Evolutionary conservation across 805 yeast species (phyloP).

Genomic region (Candida argentea): DNA sequence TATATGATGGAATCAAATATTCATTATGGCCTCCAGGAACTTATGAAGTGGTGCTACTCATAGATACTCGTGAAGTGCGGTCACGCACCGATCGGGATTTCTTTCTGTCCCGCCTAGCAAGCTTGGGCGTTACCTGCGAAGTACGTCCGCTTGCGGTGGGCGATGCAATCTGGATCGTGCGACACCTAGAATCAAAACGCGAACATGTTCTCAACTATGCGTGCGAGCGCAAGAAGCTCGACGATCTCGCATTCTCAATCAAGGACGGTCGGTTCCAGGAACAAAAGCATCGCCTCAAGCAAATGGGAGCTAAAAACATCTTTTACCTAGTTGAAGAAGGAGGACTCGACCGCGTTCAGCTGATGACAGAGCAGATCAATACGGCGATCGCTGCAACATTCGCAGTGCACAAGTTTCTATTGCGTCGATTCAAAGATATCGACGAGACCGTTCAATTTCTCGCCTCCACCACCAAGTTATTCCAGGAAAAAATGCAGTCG

Average conservation of each 20-base stretch:
- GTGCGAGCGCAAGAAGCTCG: conserved; percentile 84
- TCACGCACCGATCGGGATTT: conserved; percentile 60
- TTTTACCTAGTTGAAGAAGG: conserved; percentile 78
- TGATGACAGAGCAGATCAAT: conserved; percentile 55
- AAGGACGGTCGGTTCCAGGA: conserved; percentile 83
- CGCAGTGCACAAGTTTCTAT: conserved; percentile 53
- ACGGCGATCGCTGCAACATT: conserved; percentile 69
- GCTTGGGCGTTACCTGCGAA: conserved; percentile 40
- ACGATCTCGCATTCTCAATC: conserved; percentile 75
- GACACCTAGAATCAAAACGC: conserved; percentile 42
- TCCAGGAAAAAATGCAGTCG: conserved; percentile 38
- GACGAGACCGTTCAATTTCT: conserved; percentile 67
- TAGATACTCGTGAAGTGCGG: conserved; percentile 79
- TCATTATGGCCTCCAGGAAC: conserved; percentile 53
- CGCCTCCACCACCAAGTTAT: conserved; percentile 12
- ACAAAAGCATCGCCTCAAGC: conserved; percentile 68
- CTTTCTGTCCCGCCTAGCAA: conserved; percentile 45
- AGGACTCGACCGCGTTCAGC: conserved; percentile 24
- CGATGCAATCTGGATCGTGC: conserved; percentile 85
- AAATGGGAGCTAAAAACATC: conserved; percentile 57
- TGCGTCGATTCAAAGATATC: conserved; percentile 57
- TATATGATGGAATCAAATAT: conserved; percentile 20
- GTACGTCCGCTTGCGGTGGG: conserved; percentile 64
- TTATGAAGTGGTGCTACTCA: conserved; percentile 48
- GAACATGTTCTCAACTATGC: conserved; percentile 71